Percentiles rank a stretch among this genome's conserved stretches.
These are phyloP conservation scores for Daldinia vernicosa DNA, from an alignment of 495 filamentous ascomycete genomes.

Conservation along the genomic window DNA sequence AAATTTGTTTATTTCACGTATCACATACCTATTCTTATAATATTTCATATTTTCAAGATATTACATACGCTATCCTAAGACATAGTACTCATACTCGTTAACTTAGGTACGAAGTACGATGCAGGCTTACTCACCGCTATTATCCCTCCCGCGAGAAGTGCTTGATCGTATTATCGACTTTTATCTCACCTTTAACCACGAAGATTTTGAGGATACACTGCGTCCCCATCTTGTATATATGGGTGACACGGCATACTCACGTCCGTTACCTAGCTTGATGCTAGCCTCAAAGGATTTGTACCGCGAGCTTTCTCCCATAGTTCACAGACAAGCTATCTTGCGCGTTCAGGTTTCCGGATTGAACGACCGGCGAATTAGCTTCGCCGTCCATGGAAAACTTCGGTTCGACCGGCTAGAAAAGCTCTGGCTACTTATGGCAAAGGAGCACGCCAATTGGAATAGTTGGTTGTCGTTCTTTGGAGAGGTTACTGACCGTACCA, in stretches of 20 bases:
- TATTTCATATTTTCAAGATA: too few species aligned
- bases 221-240: slow-evolving; percentile 38
- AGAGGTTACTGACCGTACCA: slow-evolving; percentile 11
- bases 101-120: slow-evolving; percentile 6
- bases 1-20: not conserved
- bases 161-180: slow-evolving; percentile 46
- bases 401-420: slow-evolving; percentile 39
- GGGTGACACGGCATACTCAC: slow-evolving; percentile 19
- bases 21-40: too few species aligned
- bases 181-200: slow-evolving; percentile 38
- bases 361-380: slow-evolving; percentile 35
- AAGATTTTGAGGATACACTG: slow-evolving; percentile 40
- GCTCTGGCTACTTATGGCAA: slow-evolving; percentile 38
- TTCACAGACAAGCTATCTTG: slow-evolving; percentile 37
- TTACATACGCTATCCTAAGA: too few species aligned
- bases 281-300: slow-evolving; percentile 37
- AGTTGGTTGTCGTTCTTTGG: slow-evolving; percentile 42
- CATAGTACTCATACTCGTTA: not conserved
- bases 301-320: slow-evolving; percentile 26
- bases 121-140: slow-evolving; percentile 33
- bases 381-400: slow-evolving; percentile 37
- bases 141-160: slow-evolving; percentile 42
- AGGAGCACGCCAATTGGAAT: slow-evolving; percentile 47
- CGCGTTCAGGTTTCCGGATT: slow-evolving; percentile 30
- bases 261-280: slow-evolving; percentile 41